A percentile compares a stretch with the other conserved stretches of the same genome.
Conservation (phyloP, 2,329 filamentous ascomycete species). For the Botrytis galanthina region DNA sequence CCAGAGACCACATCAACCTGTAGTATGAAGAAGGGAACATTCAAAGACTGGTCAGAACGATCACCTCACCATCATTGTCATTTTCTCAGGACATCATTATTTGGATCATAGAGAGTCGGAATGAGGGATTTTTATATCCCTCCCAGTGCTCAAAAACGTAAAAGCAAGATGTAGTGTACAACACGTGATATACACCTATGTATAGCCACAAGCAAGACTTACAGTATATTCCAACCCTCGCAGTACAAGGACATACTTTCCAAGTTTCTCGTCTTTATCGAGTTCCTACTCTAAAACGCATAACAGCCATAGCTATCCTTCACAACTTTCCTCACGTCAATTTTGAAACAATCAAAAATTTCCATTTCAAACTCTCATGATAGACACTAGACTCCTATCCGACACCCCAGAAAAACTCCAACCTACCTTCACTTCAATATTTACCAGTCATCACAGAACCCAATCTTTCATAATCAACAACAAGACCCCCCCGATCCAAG, state of each 20-base stretch:
- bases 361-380: not conserved
- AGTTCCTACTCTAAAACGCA: too few relatives aligned
- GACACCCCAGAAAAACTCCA: not conserved
- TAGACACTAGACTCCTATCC: rapidly evolving
- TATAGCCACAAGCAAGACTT: not conserved
- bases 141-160: not conserved
- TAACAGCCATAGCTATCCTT: not conserved
- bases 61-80: not conserved
- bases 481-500: not conserved
- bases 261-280: too few relatives aligned
- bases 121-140: not conserved
- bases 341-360: not conserved
- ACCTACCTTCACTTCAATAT: not conserved
- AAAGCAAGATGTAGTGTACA: not conserved
- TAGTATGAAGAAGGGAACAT: not conserved
- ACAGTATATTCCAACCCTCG: not conserved
- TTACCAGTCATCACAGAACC: rapidly evolving
- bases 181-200: not conserved
- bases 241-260: not conserved
- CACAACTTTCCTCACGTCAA: not conserved
- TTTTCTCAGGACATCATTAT: not conserved
- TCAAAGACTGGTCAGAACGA: not conserved
- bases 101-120: not conserved
- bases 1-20: not conserved
- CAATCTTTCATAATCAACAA: rapidly evolving